Base-by-base conservation (phyloP, 176 grass and related monocot species). In the Pontederia crassipes region DNA sequence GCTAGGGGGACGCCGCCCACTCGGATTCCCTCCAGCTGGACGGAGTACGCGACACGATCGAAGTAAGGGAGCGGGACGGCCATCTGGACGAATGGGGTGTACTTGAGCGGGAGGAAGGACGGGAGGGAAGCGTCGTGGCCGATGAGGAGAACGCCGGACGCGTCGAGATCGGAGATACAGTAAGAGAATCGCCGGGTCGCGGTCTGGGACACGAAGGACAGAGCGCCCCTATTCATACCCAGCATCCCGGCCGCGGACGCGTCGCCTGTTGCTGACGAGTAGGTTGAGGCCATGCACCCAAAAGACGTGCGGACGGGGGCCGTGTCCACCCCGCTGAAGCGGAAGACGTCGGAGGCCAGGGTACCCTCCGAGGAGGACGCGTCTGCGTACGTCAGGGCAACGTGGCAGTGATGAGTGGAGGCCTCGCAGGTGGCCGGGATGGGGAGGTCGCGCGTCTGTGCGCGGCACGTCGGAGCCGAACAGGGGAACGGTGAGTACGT, bases 161-260 rank as follows among this genome's bases (percentile, higher is more conserved):
- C 71, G 75, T 95, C 85, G 10, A 76, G 85, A 67, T 95, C 85
- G 55, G 89, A 95, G 69, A 95, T 95, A 76, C 89, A 95, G 62
- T 95, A 95, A 0, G 89, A 89, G 89, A 95, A 95, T 48, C 85
- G 81, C 0, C 89, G 89, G 8, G 85, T 89, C 18, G 50, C 65
- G 10, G 79, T 76, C 70, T 95, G 89, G 27, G 85, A 75, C 16
- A 95, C 82, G 70, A 95, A 95, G 12, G 89, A 95, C 45, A 95
- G 89, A 8, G 82, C 27, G 5, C 89, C 89, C 13, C 82, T 55
- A 71, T 95, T 89, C 89, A 95, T 95, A 61, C 89, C 89, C 53
- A 95, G 79, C 66, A 95, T 69, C n/a, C 89, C 89, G 9, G 82
- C 72, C 7, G 66, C 81, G 0, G 79, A 61, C 11, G 67, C 68